Evolutionary conservation across 176 grass and related monocot species (phyloP), one percentile per base, ranked within the genome.

Genomic region (Avena sativa): DNA sequence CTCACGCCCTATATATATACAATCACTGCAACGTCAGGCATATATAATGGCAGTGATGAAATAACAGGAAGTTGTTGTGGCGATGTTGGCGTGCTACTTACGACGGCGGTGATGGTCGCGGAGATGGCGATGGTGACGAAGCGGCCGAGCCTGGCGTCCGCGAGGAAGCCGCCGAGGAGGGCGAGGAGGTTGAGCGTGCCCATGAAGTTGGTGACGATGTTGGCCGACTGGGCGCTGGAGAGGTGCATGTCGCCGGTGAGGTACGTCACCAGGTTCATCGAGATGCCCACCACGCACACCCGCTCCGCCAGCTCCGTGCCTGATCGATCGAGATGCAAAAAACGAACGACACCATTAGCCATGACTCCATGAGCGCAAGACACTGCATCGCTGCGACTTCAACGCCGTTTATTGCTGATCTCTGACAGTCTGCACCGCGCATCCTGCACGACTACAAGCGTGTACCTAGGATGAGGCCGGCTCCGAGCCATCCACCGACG

Each of bases 191-290:
- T 91, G 63, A 94, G 92, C 9, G 92, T 89, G 81, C 92, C 89
- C 89, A 94, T 82, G 76, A 94, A 91, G 63, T 94, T 94, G 76
- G 92, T 94, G 53, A 94, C 83, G 75, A 91, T 79, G 65, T 91
- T 91, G 8, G 92, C 89, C 6, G 92, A 91, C 66, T 52, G 55
- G 4, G 92, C 79, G 66, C 64, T 87, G 58, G 92, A 91, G 60
- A 94, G 89, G 68, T 94, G 83, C 60, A 94, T 51, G 32, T 91
- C 83, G 81, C 92, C 92, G 48, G 87, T 76, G 74, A 94, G 72
- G 80, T 94, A 94, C 17, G 92, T 91, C 58, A 94, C 87, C 83
- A 94, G 74, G 84, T 94, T 94, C 92, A 91, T 91, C 25, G 92
- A 86, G 86, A 94, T 89, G 56, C 89, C 92, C 75, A 94, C 83